Conservation (phyloP, 2,329 filamentous ascomycete species). For the Colletotrichum liaoningense region DNA sequence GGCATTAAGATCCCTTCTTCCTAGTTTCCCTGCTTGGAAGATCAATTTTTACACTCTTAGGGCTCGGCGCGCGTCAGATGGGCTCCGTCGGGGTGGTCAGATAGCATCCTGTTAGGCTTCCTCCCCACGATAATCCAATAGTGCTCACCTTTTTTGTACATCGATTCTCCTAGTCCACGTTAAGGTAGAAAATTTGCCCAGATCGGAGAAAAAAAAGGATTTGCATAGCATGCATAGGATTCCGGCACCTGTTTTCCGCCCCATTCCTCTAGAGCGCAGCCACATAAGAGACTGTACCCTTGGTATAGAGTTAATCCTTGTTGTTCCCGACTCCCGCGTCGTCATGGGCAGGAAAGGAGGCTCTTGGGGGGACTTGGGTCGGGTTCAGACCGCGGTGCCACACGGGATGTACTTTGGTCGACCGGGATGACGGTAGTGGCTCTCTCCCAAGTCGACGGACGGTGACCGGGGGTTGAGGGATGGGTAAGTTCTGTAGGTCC, state of each 20-base stretch:
- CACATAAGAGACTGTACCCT: background rate
- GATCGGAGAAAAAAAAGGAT: background rate
- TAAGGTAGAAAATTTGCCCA: background rate
- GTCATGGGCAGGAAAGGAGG: constrained; percentile 13
- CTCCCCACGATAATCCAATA: background rate
- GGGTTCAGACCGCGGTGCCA: background rate
- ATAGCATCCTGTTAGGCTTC: constrained; percentile 18
- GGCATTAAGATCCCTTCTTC: no score
- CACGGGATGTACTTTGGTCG: background rate
- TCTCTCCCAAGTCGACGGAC: background rate
- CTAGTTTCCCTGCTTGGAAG: background rate
- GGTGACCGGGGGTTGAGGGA: background rate
- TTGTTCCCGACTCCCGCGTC: background rate
- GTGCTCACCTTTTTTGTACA: background rate
- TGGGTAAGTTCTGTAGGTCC: background rate
- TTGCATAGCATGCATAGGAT: constrained; percentile 11
- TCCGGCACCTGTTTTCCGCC: background rate
- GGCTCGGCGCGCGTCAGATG: constrained; percentile 31
- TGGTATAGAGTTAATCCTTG: background rate
- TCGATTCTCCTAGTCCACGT: background rate
- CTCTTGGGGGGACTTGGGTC: background rate
- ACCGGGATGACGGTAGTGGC: constrained; percentile 15
- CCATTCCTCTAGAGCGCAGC: background rate
- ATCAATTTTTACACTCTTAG: background rate
- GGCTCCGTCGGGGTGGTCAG: constrained; percentile 15